phyloP scores from a whole-genome alignment of 768 basidiomycete species.

The Pleurotus citrinopileatus region DNA sequence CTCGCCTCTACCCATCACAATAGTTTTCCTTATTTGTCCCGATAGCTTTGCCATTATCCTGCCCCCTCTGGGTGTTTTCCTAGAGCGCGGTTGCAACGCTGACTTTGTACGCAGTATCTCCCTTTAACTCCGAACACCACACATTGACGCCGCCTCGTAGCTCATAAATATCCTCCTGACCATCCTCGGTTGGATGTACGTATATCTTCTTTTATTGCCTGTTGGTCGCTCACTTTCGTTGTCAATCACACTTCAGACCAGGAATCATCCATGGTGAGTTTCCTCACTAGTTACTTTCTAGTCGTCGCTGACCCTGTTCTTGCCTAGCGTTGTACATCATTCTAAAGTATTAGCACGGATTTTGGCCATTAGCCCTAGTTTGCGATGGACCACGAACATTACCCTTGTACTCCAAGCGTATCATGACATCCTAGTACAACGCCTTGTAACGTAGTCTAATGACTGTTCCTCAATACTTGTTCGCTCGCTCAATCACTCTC shows the following conservation, averaged over 20 bases:
- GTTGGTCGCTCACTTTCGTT: conserved; percentile 9
- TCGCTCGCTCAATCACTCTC: conserved; percentile 12
- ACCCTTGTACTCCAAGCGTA: neutral
- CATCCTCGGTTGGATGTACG: conserved; percentile 77
- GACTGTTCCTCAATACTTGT: too few relatives aligned
- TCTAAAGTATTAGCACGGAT: conserved; percentile 56
- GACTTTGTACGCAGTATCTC: conserved; percentile 56
- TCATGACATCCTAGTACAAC: neutral
- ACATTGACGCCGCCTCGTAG: conserved; percentile 19
- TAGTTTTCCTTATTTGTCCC: conserved; percentile 29
- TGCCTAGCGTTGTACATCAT: conserved; percentile 74
- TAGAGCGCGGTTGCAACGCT: conserved; percentile 80
- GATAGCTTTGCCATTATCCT: conserved; percentile 62
- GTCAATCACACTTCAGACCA: conserved; percentile 42
- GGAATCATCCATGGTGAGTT: conserved; percentile 69
- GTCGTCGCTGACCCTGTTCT: conserved; percentile 14
- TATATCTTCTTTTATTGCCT: conserved; percentile 11
- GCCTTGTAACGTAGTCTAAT: conserved; percentile 6
- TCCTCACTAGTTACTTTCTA: neutral
- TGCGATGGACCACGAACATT: conserved; percentile 15
- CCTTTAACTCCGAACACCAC: conserved; percentile 3
- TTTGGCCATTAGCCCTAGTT: conserved; percentile 13
- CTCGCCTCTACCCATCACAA: neutral
- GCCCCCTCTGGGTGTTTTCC: conserved; percentile 84
- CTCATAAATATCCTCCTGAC: conserved; percentile 79